Percentiles rank a stretch among this genome's conserved stretches.
These are phyloP conservation scores for Trametes hirsuta DNA, from an alignment of 1,284 basidiomycete species.

Conservation along the genomic window DNA sequence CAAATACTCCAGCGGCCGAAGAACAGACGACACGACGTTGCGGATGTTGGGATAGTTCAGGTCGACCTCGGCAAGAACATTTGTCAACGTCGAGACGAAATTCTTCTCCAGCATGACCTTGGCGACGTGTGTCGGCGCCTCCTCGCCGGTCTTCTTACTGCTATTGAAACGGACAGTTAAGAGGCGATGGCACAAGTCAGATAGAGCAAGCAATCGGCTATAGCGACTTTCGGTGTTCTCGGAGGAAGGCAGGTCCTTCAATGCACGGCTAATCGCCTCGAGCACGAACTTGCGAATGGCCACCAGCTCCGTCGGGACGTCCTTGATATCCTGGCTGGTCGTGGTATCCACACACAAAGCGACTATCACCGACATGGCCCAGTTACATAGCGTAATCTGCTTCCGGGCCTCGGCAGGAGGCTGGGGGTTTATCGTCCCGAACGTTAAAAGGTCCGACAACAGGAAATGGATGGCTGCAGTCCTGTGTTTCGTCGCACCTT, in stretches of 20 bases:
- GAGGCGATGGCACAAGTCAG: constrained; percentile 88
- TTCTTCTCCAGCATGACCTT: constrained; percentile 99
- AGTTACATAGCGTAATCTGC: constrained; percentile 74
- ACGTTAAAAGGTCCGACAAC: constrained; percentile 77
- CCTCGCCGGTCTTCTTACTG: constrained; percentile 72
- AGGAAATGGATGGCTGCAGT: constrained; percentile 76
- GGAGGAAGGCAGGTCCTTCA: constrained; percentile 78
- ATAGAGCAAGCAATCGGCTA: constrained; percentile 86
- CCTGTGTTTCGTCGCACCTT: constrained; percentile 56
- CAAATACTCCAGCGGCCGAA: constrained; percentile 91
- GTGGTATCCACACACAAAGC: constrained; percentile 89
- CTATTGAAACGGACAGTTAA: constrained; percentile 78
- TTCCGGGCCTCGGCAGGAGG: constrained; percentile 57
- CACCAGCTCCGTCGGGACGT: constrained; percentile 78
- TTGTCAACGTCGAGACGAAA: constrained; percentile 89
- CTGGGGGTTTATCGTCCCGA: constrained; percentile 69
- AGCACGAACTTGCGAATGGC: constrained; percentile 89
- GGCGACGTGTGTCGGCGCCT: constrained; percentile 88
- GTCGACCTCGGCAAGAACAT: constrained; percentile 90
- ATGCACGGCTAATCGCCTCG: constrained; percentile 84
- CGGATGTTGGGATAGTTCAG: constrained; percentile 95
- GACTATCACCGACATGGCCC: constrained; percentile 91
- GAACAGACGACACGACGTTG: constrained; percentile 81
- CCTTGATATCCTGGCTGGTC: constrained; percentile 70
- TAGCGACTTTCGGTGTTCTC: constrained; percentile 83